These are phyloP conservation scores for Rosa chinensis DNA, from an alignment of 306 rosid genomes.

Conservation along the genomic window DNA sequence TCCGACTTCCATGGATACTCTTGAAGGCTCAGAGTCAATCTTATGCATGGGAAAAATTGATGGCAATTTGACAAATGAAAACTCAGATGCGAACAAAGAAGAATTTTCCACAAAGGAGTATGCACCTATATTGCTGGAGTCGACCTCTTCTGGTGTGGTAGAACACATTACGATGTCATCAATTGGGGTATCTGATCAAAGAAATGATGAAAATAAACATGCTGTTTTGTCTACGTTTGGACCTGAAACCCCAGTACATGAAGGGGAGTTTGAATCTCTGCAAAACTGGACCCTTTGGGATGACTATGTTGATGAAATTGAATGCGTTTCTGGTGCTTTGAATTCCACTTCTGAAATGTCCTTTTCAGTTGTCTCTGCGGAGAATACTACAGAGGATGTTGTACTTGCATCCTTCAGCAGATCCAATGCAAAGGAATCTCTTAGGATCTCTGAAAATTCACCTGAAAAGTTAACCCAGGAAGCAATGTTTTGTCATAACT, in stretches of 20 bases:
- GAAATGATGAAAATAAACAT: constrained; percentile 13
- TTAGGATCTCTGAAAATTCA: constrained; percentile 4
- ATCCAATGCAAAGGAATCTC: constrained; percentile 18
- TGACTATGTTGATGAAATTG: constrained; percentile 16
- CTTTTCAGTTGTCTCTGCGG: constrained; percentile 27
- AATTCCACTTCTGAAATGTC: constrained; percentile 19
- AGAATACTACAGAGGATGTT: constrained; percentile 18
- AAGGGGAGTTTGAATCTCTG: constrained; percentile 15
- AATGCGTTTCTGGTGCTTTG: constrained; percentile 13
- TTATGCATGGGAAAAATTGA: constrained; percentile 27
- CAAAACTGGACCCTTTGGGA: constrained; percentile 13
- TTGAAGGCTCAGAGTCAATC: constrained; percentile 28
- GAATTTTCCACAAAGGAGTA: constrained; percentile 31
- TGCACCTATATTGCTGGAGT: constrained; percentile 21
- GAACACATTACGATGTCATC: constrained; percentile 34
- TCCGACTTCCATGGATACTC: constrained; percentile 23
- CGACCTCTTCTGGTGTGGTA: constrained; percentile 26
- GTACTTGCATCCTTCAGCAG: constrained; percentile 24
- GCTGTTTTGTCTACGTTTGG: constrained; percentile 23
- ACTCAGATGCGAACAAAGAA: constrained; percentile 27
- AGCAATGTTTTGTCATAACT: constrained; percentile 26
- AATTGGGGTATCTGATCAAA: constrained; percentile 19
- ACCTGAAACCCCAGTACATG: constrained; percentile 17
- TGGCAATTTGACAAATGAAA: constrained; percentile 27
- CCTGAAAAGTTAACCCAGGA: constrained; percentile 18